Evolutionary conservation across 352 stramenopile species (phyloP).

Genomic region (Phytophthora uliginosa): DNA sequence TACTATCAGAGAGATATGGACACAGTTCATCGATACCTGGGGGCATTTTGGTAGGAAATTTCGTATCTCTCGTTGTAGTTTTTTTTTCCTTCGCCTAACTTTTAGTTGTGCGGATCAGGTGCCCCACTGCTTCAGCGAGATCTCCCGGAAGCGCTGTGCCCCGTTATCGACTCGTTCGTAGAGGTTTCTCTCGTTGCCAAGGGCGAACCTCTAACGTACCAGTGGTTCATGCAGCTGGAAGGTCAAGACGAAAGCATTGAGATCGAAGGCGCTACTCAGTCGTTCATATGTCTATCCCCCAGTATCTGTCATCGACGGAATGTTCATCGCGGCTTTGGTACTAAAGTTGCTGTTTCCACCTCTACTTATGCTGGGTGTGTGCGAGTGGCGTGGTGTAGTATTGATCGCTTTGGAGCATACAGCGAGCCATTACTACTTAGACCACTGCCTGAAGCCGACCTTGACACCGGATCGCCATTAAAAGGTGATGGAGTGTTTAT

Average conservation of each 20-base stretch:
- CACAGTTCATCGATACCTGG: conserved; percentile 69
- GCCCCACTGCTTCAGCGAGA: conserved; percentile 58
- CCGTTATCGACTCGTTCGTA: conserved; percentile 61
- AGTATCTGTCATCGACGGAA: conserved; percentile 64
- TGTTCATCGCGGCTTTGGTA: conserved; percentile 63
- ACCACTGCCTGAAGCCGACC: conserved; percentile 26
- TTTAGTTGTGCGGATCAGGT: conserved; percentile 18
- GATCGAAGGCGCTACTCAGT: conserved; percentile 52
- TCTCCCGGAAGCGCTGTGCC: conserved; percentile 42
- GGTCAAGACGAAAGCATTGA: conserved; percentile 28
- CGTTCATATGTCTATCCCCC: conserved; percentile 62
- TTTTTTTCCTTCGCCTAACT: background rate
- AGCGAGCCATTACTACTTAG: conserved; percentile 64
- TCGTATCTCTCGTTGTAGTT: background rate
- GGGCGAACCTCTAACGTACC: conserved; percentile 75
- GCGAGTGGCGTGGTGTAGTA: conserved; percentile 65
- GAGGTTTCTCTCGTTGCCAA: conserved; percentile 59
- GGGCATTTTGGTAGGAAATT: conserved; percentile 56
- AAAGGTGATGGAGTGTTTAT: background rate
- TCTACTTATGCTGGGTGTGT: conserved; percentile 68
- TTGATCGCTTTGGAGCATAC: conserved; percentile 59
- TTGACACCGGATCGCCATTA: background rate
- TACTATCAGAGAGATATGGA: conserved; percentile 51
- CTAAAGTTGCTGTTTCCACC: conserved; percentile 49
- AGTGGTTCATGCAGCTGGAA: conserved; percentile 57